Conservation (phyloP, 106 monocot genomes). For the Allium sativum region DNA sequence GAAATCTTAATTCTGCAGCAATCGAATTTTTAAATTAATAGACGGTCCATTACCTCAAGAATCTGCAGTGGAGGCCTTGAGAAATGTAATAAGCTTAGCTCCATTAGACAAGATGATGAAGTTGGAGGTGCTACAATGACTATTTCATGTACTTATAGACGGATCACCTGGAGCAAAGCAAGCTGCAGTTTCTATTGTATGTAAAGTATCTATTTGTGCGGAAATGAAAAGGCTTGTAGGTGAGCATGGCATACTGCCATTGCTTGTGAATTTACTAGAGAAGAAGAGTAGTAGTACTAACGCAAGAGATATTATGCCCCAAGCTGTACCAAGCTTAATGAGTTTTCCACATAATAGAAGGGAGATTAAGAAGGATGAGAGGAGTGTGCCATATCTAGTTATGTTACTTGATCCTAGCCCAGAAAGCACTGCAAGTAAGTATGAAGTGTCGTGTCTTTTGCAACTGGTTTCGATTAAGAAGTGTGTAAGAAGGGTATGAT, state of each 20-base stretch:
- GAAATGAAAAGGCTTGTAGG: conserved; percentile 19
- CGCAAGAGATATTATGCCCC: conserved; percentile 19
- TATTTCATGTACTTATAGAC: conserved; percentile 21
- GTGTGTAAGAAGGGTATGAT: conserved; percentile 26
- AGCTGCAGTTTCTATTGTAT: conserved; percentile 23
- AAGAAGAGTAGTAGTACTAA: conserved; percentile 8
- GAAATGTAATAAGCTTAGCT: conserved; percentile 13
- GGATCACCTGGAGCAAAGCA: conserved; percentile 25
- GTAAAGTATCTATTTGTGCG: conserved; percentile 4
- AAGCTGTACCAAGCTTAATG: conserved; percentile 18
- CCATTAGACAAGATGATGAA: conserved; percentile 10
- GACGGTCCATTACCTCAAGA: conserved; percentile 30
- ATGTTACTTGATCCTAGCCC: conserved; percentile 27
- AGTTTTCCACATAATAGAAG: conserved; percentile 7
- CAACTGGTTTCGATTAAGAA: conserved; percentile 12
- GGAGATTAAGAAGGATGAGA: conserved; percentile 23
- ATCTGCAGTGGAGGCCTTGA: conserved; percentile 19
- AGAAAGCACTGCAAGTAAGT: conserved; percentile 24
- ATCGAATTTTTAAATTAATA: conserved; percentile 18
- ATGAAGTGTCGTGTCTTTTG: conserved; percentile 22
- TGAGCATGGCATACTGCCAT: conserved; percentile 11
- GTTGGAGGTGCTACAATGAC: conserved; percentile 13
- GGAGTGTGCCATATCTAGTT: conserved; percentile 20
- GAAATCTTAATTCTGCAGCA: too few relatives aligned
- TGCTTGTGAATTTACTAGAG: conserved; percentile 23